Evolutionary conservation across 192 early-diverging fungal genomes (phyloP), one percentile per base, ranked within the genome.

Genomic region (Coemansia sp.): DNA sequence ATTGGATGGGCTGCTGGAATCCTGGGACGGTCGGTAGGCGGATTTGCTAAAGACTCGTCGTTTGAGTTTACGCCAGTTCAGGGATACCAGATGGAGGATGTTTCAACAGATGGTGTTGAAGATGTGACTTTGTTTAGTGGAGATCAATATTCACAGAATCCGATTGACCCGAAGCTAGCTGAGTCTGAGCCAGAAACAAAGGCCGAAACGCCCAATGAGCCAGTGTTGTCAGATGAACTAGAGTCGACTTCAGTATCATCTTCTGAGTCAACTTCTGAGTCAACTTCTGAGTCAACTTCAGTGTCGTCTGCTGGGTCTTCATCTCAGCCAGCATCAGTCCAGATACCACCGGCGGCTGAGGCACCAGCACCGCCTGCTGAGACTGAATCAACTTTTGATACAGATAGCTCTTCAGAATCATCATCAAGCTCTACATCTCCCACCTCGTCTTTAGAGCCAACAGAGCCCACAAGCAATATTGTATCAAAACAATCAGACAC

Each of bases 1-100:
- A 57, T 71, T 49, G 64, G 69, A 15, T 78, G 75, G 75, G 75
- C 65, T 7, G 64, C 75, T 0, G 58, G 42, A 4, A 51, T 56
- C 0, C 25, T 78, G 34, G 61, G 58, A n/a, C 65, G 75, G 1
- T 21, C 69, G 10, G 51, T 78, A 19, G 75, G 75, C 15, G 69
- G 69, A 9, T 78, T 72, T 58, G 62, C 61, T 12, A 63, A 50
- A 17, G 51, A 55, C 6, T 8, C 65, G 2, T 52, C 47, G 11
- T 78, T 62, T 25, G 26, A 21, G 25, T 63, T 78, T 47, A 21
- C 69, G 4, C 57, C 65, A 1, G 22, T 61, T 4, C 57, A 58
- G 17, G 31, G 28, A 2, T 78, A 72, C 34, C 34, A 51, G 12
- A 78, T 78, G 75, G 64, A 67, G 47, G 48, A 34, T 4, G 66